Conservation (phyloP, 2,329 filamentous ascomycete genomes). For the Xylariales sp. region DNA sequence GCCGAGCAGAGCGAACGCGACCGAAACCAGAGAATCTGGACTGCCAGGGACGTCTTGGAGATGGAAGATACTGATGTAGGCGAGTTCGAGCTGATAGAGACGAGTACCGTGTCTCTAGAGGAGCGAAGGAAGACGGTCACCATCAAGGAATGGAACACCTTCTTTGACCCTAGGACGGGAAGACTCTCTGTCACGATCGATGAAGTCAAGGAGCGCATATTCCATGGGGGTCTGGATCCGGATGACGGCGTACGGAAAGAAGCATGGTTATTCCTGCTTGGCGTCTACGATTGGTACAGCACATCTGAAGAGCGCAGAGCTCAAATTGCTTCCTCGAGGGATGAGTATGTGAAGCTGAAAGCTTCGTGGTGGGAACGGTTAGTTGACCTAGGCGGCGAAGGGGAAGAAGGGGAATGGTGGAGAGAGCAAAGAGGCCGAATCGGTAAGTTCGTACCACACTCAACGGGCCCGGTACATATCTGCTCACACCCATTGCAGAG, state of each 20-base stretch:
- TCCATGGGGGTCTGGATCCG: constrained; percentile 84
- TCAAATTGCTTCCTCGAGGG: constrained; percentile 76
- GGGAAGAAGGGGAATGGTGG: constrained; percentile 91
- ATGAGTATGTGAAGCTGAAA: constrained; percentile 92
- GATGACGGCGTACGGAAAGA: constrained; percentile 94
- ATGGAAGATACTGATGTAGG: constrained; percentile 93
- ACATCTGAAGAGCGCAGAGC: constrained; percentile 79
- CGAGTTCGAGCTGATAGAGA: constrained; percentile 89
- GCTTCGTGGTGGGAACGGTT: constrained; percentile 94
- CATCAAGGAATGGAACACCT: constrained; percentile 82
- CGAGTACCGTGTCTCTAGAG: constrained; percentile 65
- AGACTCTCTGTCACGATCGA: constrained; percentile 75
- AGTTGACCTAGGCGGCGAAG: constrained; percentile 72
- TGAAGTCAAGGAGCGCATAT: constrained; percentile 95
- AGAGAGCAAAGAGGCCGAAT: constrained; percentile 89
- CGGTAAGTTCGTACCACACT: constrained; percentile 73
- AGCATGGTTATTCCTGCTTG: constrained; percentile 91
- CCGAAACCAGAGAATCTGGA: constrained; percentile 82
- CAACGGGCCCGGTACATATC: too few relatives aligned
- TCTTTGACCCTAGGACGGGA: constrained; percentile 75
- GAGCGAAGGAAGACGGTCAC: constrained; percentile 75
- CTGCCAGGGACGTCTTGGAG: constrained; percentile 84
- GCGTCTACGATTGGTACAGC: constrained; percentile 91
- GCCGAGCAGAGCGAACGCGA: constrained; percentile 94
- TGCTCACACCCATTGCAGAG: constrained; percentile 68